Evolutionary conservation across 106 monocot genomes (phyloP), one percentile per base, ranked within the genome.

Genomic region (Dendrobium officinale): DNA sequence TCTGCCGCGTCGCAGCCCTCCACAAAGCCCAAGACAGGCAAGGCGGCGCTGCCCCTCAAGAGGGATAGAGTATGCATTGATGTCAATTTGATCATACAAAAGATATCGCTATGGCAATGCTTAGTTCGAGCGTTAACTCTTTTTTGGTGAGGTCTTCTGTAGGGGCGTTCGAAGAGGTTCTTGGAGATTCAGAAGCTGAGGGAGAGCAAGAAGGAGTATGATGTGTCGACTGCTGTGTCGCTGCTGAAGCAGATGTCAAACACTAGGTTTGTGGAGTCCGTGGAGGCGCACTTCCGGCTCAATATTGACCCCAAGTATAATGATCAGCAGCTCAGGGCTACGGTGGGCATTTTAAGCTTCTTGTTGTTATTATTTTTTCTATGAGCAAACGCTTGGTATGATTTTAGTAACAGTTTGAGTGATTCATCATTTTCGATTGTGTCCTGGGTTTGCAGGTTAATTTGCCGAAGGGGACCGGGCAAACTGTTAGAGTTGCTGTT

Each of bases 271-370:
- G 92, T 92, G 24, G 98, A 98, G 89, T 91, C 95, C 4, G 89
- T 84, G 0, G 95, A 98, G 87, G 95, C 98, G 10, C 98, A 98
- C 86, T 95, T 98, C 84, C 87, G 94, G 31, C 89, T 98, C 42
- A 98, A 92, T 82, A 90, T 98, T 26, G 98, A 98, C 49, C 98
- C 94, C 58, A 98, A 98, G 80, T 95, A 98, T 84, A 92, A 91
- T 68, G 98, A 98, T 83, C 98, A 98, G 86, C 98, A 94, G 80
- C 88, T 98, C 68, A 90, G 97, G 75, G 94, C 97, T 42, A 92
- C 97, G 79, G 94, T 98, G 64, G 59, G 48, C 61, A 22, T 74
- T 64, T 48, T 22, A 51, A 51, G 51, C 15, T 55, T 13, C 11
- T 66, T 20, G 59, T 64, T 18, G 20, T 47, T 82, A 33, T 44